Base-by-base conservation (phyloP, 768 basidiomycete species). In the Lactarius evosmus region DNA sequence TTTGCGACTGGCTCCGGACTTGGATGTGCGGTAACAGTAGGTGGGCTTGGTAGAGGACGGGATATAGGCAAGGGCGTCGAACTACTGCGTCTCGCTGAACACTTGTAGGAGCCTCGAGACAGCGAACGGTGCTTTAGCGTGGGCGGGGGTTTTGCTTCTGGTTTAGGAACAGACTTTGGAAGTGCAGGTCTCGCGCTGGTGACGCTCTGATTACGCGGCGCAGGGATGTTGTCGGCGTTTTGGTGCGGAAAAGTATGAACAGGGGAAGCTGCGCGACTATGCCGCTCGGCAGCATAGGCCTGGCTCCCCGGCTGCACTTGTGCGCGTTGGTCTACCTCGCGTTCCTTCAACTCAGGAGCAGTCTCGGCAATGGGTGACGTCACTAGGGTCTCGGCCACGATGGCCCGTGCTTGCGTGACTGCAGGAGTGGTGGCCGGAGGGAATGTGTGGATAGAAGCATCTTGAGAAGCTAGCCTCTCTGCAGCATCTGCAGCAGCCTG, bases 31-130 rank as follows among this genome's bases (percentile, higher is more conserved):
- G 65, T 66, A 17, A 66, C n/a, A 44, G 50, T 30, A 11, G 66
- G 66, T 3, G 66, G 63, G 44, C 54, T 65, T 1, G 66, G 66
- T 6, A 66, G 61, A 27, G 67, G 67, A 36, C 67, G 67, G 4
- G 66, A 54, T 29, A 64, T 40, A 9, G 62, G 66, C 6, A 65
- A 19, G 4, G 66, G 63, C 4, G 63, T 59, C 5, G 66, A 66
- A 22, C 58, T 25, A 33, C 66, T 66, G 33, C 66, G 62, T 30
- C 58, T 17, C 17, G 62, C 16, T 7, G 7, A 41, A 29, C 22
- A 34, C 38, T 25, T 60, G 36, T 60, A 38, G 9, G 59, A 44
- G 27, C 46, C 11, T 29, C 34, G 56, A 19, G 65, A 65, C 19
- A 17, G n/a, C 4, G 58, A 52, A 27, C 56, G 56, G 25, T 22